Conservation (phyloP, 2,329 filamentous ascomycete species). For the Fusarium nelsonii region DNA sequence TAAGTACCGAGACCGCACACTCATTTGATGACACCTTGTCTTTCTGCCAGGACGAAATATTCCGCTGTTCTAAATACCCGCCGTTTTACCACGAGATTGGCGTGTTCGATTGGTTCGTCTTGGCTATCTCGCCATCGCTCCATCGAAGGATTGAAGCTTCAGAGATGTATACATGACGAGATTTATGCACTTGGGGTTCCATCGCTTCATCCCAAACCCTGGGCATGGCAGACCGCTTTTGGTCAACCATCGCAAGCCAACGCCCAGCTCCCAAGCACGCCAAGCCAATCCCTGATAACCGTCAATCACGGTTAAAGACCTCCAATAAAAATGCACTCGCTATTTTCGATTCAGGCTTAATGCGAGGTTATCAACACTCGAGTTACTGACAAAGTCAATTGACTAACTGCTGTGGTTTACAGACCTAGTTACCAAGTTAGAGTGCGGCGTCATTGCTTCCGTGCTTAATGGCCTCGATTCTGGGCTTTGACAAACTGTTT, state of each 20-base stretch:
- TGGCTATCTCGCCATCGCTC: constrained; percentile 20
- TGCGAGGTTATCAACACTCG: constrained; percentile 16
- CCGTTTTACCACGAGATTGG: neutral
- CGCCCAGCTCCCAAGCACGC: neutral
- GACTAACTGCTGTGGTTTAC: neutral
- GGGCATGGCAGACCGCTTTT: constrained; percentile 26
- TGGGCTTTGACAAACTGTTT: neutral
- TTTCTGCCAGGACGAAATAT: constrained; percentile 3
- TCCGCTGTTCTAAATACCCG: neutral
- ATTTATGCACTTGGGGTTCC: constrained; percentile 43
- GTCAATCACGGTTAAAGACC: constrained; percentile 35
- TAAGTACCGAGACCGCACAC: constrained; percentile 24
- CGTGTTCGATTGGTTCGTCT: constrained; percentile 14
- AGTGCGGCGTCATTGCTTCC: constrained; percentile 18
- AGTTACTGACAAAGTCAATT: constrained; percentile 8
- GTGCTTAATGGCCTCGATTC: neutral
- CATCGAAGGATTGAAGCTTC: constrained; percentile 21
- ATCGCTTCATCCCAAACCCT: constrained; percentile 39
- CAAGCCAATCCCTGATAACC: constrained; percentile 17
- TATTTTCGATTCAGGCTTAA: constrained; percentile 33
- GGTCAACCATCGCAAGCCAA: constrained; percentile 16
- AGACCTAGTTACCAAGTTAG: constrained; percentile 1
- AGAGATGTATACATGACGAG: constrained; percentile 43
- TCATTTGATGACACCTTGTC: constrained; percentile 4
- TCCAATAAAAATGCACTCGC: constrained; percentile 15